These are phyloP conservation scores for Rehmannia glutinosa DNA, from an alignment of 257 asterid genomes.

Conservation along the genomic window DNA sequence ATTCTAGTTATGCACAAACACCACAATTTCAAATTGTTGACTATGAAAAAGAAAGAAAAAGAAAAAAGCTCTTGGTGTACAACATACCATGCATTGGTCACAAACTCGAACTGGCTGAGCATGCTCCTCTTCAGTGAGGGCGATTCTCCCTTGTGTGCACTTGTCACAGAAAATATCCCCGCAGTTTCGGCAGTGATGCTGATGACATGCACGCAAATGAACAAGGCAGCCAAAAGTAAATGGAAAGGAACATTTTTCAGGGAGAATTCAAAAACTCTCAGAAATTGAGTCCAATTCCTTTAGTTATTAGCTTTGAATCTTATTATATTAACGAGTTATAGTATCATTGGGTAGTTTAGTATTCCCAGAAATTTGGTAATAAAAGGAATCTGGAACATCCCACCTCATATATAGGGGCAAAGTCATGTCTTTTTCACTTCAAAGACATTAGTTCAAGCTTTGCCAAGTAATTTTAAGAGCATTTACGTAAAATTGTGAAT, in stretches of 20 bases:
- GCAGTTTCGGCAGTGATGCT: constrained; percentile 94
- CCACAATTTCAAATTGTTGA: neutral
- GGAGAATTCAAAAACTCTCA: neutral
- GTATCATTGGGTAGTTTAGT: too few relatives aligned
- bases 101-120: constrained; percentile 94
- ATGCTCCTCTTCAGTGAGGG: constrained; percentile 72
- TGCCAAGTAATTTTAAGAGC: neutral
- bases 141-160: constrained; percentile 93
- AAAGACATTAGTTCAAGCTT: neutral
- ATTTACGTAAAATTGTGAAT: neutral
- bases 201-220: constrained; percentile 23
- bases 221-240: constrained; percentile 11
- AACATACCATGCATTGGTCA: constrained; percentile 83
- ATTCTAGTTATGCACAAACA: neutral
- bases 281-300: neutral
- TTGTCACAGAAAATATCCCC: constrained; percentile 96
- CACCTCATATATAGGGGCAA: neutral
- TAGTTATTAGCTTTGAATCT: neutral
- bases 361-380: neutral
- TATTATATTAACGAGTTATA: too few relatives aligned
- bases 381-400: neutral
- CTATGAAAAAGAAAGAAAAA: neutral
- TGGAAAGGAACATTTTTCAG: neutral
- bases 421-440: neutral
- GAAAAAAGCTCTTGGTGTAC: neutral